These are phyloP conservation scores for Trypanosoma cruzi DNA, from an alignment of 208 protist species.

Conservation along the genomic window DNA sequence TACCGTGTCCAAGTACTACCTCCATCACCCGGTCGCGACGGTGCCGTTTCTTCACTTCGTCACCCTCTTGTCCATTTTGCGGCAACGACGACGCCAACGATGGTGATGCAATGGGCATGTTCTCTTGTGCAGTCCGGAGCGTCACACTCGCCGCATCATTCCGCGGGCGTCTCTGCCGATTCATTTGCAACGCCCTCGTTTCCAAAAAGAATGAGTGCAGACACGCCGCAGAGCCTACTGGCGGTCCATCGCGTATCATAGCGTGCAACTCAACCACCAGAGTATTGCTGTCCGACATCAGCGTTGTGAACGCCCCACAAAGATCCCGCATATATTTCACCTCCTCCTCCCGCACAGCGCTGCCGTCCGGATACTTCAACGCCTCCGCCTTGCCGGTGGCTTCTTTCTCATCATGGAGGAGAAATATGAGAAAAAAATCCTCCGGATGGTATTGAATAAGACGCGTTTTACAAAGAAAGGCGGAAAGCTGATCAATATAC, in stretches of 20 bases:
- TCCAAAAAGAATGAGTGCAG: constrained; percentile 31
- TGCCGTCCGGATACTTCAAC: constrained; percentile 45
- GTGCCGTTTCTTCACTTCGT: background rate
- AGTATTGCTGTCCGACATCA: constrained; percentile 34
- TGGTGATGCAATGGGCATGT: background rate
- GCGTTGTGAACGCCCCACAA: constrained; percentile 39
- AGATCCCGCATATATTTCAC: constrained; percentile 42
- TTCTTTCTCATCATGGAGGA: constrained; percentile 22
- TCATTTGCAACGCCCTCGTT: constrained; percentile 33
- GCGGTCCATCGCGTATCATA: constrained; percentile 59
- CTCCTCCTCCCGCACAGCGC: constrained; percentile 46
- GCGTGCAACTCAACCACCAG: constrained; percentile 36
- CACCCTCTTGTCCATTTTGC: background rate
- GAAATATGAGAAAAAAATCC: constrained; percentile 67
- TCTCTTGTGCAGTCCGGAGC: constrained; percentile 16
- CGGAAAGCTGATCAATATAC: constrained; percentile 75
- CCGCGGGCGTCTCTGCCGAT: constrained; percentile 20
- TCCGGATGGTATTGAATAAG: constrained; percentile 82
- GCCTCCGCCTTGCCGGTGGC: background rate
- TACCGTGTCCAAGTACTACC: constrained; percentile 63
- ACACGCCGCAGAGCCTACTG: constrained; percentile 14
- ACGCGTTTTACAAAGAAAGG: constrained; percentile 54
- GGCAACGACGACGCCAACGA: background rate
- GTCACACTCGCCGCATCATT: constrained; percentile 63
- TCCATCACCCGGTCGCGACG: constrained; percentile 46